Percentiles rank a stretch among this genome's conserved stretches.
Evolutionary conservation across 2,329 filamentous ascomycete species (phyloP).

Genomic region (Emmonsiellopsis sp.): DNA sequence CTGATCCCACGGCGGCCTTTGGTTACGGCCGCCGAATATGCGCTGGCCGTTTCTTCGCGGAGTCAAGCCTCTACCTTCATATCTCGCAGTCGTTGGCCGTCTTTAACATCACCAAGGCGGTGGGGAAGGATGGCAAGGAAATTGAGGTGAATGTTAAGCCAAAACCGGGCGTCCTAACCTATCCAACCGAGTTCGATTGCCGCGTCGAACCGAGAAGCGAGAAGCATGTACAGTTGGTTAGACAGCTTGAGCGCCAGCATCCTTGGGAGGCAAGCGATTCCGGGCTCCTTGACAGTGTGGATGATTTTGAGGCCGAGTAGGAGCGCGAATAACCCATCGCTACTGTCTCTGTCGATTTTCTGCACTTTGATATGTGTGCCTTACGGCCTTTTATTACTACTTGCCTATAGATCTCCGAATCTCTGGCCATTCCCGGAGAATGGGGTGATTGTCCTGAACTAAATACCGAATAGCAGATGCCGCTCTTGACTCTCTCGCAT

Average conservation of each 20-base stretch:
- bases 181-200: conserved; percentile 28
- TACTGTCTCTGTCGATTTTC: too few relatives aligned
- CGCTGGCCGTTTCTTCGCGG: conserved; percentile 33
- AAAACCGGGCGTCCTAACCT: conserved; percentile 23
- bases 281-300: conserved; percentile 4
- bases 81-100: conserved; percentile 38
- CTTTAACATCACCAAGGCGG: conserved; percentile 33
- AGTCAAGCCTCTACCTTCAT: conserved; percentile 31
- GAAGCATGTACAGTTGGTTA: conserved; percentile 23
- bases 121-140: conserved; percentile 26
- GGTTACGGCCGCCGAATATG: conserved; percentile 37
- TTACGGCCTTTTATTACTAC: too few relatives aligned
- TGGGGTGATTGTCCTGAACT: too few relatives aligned
- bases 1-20: conserved; percentile 27
- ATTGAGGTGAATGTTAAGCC: conserved; percentile 29
- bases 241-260: conserved; percentile 23
- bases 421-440: too few relatives aligned
- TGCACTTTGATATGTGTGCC: too few relatives aligned
- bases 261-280: conserved; percentile 34
- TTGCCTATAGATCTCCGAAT: too few relatives aligned
- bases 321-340: background rate
- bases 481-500: too few relatives aligned
- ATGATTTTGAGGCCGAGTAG: conserved; percentile 2
- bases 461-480: too few relatives aligned
- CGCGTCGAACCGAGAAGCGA: conserved; percentile 26